Evolutionary conservation across 441 rosid species (phyloP), one percentile per base, ranked within the genome.

Genomic region (Pelargonium cotyledonis): DNA sequence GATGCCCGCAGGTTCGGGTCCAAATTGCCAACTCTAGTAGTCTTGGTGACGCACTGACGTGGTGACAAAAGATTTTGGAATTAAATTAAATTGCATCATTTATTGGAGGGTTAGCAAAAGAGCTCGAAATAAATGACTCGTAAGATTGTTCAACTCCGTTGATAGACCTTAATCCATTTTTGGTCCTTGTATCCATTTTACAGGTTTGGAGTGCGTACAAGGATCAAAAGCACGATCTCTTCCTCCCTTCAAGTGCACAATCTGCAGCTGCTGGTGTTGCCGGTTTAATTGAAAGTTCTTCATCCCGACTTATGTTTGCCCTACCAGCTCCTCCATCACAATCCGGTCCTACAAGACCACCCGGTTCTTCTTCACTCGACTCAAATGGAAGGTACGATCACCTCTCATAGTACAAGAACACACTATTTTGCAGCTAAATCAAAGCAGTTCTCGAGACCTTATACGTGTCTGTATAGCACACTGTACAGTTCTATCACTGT

Each of bases 171-270:
- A 5, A 31, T 5, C 6, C 6, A 5, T 31, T 26, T 26, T 26
- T 26, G 2, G 31, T 2, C 31, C 2, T 1, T 2, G 2, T 26
- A 26, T 26, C 31, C 31, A 26, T 26, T 26, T 26, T 72, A 67
- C 77, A 95, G 99, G 96, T 92, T 8, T 95, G 99, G 99, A 72
- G 91, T 44, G 99, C 97, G 4, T 95, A 90, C 72, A 92, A 95
- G 79, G 97, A 92, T 84, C 99, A 95, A 86, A 95, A 86, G 73
- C 99, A 95, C 29, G 98, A 95, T 76, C 92, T 95, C 29, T 92
- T 92, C 86, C 92, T 95, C 63, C 99, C 99, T 62, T 90, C 98
- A 55, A 95, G 84, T 69, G 97, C 95, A 2, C 97, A 95, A 73
- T 90, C 97, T 23, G 91, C 98, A 0, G 89, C 91, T 38, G 98